phyloP scores from a whole-genome alignment of 2,329 filamentous ascomycete genomes.

The Clarireedia sp. region DNA sequence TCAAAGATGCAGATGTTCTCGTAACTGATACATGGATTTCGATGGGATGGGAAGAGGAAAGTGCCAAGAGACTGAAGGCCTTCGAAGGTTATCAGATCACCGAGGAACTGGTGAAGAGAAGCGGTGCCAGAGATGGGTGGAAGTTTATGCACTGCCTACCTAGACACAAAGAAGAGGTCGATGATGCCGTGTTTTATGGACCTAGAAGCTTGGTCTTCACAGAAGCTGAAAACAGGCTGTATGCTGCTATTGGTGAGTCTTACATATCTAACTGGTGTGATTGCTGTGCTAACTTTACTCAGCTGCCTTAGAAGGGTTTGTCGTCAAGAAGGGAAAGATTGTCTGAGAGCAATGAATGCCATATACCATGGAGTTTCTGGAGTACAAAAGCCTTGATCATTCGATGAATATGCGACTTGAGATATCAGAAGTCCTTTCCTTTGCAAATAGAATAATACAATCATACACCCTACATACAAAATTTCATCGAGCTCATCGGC shows the following conservation, averaged over 20 bases:
- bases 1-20: slow-evolving; percentile 78
- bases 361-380: slow-evolving; percentile 6
- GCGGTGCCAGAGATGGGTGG: slow-evolving; percentile 83
- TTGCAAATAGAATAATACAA: neutral
- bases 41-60: slow-evolving; percentile 93
- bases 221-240: slow-evolving; percentile 91
- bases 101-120: slow-evolving; percentile 69
- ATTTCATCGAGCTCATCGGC: neutral
- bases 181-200: slow-evolving; percentile 90
- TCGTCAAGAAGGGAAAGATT: slow-evolving; percentile 88
- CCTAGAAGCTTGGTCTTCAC: slow-evolving; percentile 79
- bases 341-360: slow-evolving; percentile 10
- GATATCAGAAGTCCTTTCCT: too few relatives aligned
- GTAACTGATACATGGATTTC: slow-evolving; percentile 98
- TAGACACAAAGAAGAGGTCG: slow-evolving; percentile 85
- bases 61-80: slow-evolving; percentile 64
- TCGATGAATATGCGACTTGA: neutral
- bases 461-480: neutral
- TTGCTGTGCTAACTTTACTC: slow-evolving; percentile 11
- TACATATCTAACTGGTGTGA: neutral
- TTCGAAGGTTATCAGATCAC: slow-evolving; percentile 93
- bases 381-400: slow-evolving; percentile 24
- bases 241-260: slow-evolving; percentile 69
- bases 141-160: slow-evolving; percentile 99
- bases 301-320: slow-evolving; percentile 78